Conservation (phyloP, 768 basidiomycete genomes). For the Dacryopinax spathularia region DNA sequence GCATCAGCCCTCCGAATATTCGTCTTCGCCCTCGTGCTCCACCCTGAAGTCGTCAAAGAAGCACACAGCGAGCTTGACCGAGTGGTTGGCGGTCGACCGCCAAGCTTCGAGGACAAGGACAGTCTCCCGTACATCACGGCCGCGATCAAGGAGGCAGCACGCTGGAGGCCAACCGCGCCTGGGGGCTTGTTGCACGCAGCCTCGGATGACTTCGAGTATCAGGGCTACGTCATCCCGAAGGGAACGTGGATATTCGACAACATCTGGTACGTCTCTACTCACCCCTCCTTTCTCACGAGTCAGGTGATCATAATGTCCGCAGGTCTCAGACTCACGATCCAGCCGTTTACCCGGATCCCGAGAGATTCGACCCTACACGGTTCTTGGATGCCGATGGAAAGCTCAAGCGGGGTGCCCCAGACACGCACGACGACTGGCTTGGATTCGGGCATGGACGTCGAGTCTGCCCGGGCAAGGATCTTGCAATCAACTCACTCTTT, state of each 20-base stretch:
- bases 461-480: conserved; percentile 7
- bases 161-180: conserved; percentile 17
- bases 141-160: conserved; percentile 22
- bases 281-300: background rate
- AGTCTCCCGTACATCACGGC: conserved; percentile 24
- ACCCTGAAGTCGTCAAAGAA: conserved; percentile 5
- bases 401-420: background rate
- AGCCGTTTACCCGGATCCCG: background rate
- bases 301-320: background rate
- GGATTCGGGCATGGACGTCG: conserved; percentile 9
- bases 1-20: background rate
- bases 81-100: conserved; percentile 2
- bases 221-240: background rate
- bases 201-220: conserved; percentile 17
- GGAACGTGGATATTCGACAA: background rate
- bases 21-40: background rate
- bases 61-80: conserved; percentile 5
- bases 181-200: conserved; percentile 35
- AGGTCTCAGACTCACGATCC: background rate
- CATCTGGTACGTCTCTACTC: background rate
- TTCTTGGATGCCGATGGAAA: background rate
- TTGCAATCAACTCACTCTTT: conserved; percentile 3
- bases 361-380: background rate
- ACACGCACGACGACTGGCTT: background rate
- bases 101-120: conserved; percentile 14